phyloP scores from a whole-genome alignment of 768 basidiomycete species.

The Psilocybe cyanescens region DNA sequence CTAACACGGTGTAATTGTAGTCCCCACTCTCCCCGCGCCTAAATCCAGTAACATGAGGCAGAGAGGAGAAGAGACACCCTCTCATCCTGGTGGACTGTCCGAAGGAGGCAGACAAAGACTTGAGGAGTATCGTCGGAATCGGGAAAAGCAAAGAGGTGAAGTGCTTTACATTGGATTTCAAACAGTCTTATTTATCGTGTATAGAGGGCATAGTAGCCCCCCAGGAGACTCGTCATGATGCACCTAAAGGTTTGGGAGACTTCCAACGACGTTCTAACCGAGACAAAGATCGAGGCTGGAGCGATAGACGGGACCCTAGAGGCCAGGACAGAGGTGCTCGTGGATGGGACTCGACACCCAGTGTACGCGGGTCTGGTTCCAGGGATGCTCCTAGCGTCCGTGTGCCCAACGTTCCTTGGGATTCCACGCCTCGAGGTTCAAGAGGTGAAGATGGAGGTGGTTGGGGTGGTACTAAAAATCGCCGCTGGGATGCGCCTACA shows the following conservation, averaged over 20 bases:
- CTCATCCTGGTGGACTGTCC: conserved; percentile 88
- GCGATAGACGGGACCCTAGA: conserved; percentile 43
- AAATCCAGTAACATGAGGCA: conserved; percentile 65
- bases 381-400: conserved; percentile 82
- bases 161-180: conserved; percentile 1
- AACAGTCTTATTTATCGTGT: conserved; percentile 8
- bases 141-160: conserved; percentile 72
- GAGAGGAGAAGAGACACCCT: conserved; percentile 89
- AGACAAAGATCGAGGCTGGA: conserved; percentile 57
- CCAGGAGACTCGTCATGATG: conserved; percentile 58
- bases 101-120: conserved; percentile 70
- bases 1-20: conserved; percentile 42
- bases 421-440: conserved; percentile 79
- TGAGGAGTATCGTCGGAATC: conserved; percentile 75
- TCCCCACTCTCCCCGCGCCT: conserved; percentile 72
- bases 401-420: conserved; percentile 93
- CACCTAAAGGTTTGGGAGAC: conserved; percentile 83
- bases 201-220: conserved; percentile 74
- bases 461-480: conserved; percentile 62
- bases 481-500: conserved; percentile 84
- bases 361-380: conserved; percentile 44
- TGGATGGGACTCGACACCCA: conserved; percentile 67
- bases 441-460: conserved; percentile 57
- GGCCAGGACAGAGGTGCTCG: conserved; percentile 27
- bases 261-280: conserved; percentile 93